Evolutionary conservation across 345 rosid genomes (phyloP).

Genomic region (Camelina laxa): DNA sequence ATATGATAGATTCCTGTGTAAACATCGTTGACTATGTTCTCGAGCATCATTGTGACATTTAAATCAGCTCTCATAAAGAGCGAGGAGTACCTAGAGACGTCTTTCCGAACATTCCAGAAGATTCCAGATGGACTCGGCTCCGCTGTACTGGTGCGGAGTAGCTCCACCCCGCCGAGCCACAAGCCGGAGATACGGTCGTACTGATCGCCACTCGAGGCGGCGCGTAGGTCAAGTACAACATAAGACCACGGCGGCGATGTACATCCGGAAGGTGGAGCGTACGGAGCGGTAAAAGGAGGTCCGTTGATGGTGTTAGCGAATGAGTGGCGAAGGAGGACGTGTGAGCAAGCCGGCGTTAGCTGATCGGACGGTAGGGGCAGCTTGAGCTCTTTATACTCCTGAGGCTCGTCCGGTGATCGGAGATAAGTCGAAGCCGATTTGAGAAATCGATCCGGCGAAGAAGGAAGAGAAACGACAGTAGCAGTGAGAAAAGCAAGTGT

Average conservation of each 20-base stretch:
- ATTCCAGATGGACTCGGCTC: constrained; percentile 67
- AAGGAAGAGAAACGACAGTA: constrained; percentile 35
- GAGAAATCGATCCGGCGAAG: constrained; percentile 48
- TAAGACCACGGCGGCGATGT: constrained; percentile 73
- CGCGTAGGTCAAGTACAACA: constrained; percentile 63
- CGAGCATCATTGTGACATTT: constrained; percentile 82
- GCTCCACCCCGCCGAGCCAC: constrained; percentile 90
- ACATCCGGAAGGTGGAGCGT: constrained; percentile 63
- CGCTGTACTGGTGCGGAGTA: constrained; percentile 90
- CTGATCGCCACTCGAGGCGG: constrained; percentile 65
- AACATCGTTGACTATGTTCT: constrained; percentile 69
- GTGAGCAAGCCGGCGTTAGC: constrained; percentile 62
- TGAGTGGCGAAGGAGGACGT: constrained; percentile 65
- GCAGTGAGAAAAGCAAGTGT: constrained; percentile 30
- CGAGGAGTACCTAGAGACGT: constrained; percentile 70
- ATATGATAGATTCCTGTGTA: constrained; percentile 80
- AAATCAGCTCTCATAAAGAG: constrained; percentile 52
- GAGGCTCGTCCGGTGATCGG: constrained; percentile 34
- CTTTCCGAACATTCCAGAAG: constrained; percentile 84
- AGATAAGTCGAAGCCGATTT: constrained; percentile 35
- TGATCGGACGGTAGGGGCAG: constrained; percentile 62
- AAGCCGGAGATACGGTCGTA: constrained; percentile 76
- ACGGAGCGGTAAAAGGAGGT: constrained; percentile 71
- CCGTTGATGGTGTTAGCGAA: constrained; percentile 72
- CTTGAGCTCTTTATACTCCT: constrained; percentile 59